Conservation (phyloP, 192 early-diverging fungal genomes). For the Backusella sp. region DNA sequence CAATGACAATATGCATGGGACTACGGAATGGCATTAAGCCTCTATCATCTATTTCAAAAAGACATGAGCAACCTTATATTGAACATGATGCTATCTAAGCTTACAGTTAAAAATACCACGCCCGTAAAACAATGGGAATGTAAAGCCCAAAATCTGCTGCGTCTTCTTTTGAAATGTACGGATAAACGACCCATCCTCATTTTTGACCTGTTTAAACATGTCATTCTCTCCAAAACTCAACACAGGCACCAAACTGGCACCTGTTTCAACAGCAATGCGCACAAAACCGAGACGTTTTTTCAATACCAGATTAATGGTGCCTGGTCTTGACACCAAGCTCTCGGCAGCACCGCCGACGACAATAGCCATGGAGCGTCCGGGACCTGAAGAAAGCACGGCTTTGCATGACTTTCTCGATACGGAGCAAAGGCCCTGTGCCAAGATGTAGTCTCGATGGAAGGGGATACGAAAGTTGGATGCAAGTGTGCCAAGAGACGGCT, state of each 20-base stretch:
- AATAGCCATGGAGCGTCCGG: conserved; percentile 68
- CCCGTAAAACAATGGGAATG: conserved; percentile 77
- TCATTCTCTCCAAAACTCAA: conserved; percentile 95
- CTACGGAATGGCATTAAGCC: conserved; percentile 40
- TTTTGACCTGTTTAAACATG: conserved; percentile 77
- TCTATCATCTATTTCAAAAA: not conserved
- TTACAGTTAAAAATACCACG: conserved; percentile 86
- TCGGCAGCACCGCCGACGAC: conserved; percentile 93
- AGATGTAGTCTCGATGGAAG: conserved; percentile 79
- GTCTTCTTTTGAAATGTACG: conserved; percentile 67
- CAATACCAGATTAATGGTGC: conserved; percentile 66
- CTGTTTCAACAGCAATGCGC: conserved; percentile 78
- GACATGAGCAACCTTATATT: not conserved
- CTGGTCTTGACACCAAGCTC: conserved; percentile 64
- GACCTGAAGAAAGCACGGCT: conserved; percentile 67
- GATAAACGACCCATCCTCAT: conserved; percentile 61
- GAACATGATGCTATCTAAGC: conserved; percentile 22
- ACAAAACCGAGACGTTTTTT: conserved; percentile 89
- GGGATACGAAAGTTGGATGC: conserved; percentile 82
- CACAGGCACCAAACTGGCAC: conserved; percentile 80
- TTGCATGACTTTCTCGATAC: conserved; percentile 76
- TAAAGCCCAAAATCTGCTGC: conserved; percentile 68
- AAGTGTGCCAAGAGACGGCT: conserved; percentile 77
- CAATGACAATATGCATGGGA: conserved; percentile 16
- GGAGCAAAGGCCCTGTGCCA: conserved; percentile 74